phyloP scores from a whole-genome alignment of 148 eudicot genomes.

The Fagopyrum tataricum region DNA sequence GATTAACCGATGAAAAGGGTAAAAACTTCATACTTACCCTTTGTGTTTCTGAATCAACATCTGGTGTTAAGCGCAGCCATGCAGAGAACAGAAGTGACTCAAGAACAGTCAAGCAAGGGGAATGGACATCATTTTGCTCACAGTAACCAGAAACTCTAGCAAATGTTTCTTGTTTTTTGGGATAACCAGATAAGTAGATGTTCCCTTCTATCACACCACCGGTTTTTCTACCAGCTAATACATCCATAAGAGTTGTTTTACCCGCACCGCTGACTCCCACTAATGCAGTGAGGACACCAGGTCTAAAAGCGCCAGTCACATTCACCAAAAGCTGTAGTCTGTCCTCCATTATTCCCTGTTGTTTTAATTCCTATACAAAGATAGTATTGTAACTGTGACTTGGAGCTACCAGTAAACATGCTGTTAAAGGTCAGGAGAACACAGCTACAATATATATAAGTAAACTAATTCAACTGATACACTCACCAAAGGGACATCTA shows the following conservation, averaged over 20 bases:
- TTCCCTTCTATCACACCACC: slow-evolving; percentile 88
- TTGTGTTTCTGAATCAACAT: slow-evolving; percentile 72
- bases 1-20: slow-evolving; percentile 9
- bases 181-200: slow-evolving; percentile 80
- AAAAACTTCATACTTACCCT: slow-evolving; percentile 32
- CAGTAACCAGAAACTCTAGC: slow-evolving; percentile 98
- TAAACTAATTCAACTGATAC: neutral
- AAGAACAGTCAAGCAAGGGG: slow-evolving; percentile 90
- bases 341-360: slow-evolving; percentile 75
- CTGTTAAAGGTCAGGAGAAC: neutral
- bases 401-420: neutral
- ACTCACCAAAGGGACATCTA: slow-evolving; percentile 87
- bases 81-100: slow-evolving; percentile 97
- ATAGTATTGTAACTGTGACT: neutral
- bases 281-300: slow-evolving; percentile 92
- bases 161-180: slow-evolving; percentile 93
- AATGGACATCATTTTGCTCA: slow-evolving; percentile 96
- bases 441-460: neutral
- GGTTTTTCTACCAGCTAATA: slow-evolving; percentile 93
- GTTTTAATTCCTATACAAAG: slow-evolving; percentile 77
- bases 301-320: slow-evolving; percentile 94
- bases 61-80: slow-evolving; percentile 74
- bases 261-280: slow-evolving; percentile 99
- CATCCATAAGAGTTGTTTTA: slow-evolving; percentile 99
- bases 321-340: slow-evolving; percentile 67